Percentiles rank a stretch among this genome's conserved stretches.
Conservation (phyloP, 768 basidiomycete species). For the Trametes gibbosa region DNA sequence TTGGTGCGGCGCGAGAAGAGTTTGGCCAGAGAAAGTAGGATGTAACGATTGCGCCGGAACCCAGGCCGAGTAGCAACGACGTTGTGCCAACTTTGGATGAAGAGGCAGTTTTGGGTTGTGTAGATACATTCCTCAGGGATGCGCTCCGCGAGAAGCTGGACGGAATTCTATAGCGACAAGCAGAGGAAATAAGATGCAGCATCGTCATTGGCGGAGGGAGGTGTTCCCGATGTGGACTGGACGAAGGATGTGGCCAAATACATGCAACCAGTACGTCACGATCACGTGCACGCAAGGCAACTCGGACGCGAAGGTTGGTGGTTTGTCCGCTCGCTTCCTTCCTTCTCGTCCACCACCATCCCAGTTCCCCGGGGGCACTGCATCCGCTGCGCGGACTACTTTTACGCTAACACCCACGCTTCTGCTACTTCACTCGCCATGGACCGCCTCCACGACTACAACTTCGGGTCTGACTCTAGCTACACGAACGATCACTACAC, state of each 20-base stretch:
- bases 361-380: not conserved
- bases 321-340: not conserved
- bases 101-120: not conserved
- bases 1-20: slow-evolving; percentile 44
- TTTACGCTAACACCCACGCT: not conserved
- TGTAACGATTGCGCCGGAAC: slow-evolving; percentile 41
- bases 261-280: not conserved
- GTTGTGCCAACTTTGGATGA: not conserved
- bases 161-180: not conserved
- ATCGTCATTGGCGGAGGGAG: slow-evolving; percentile 5
- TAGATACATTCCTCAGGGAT: not conserved
- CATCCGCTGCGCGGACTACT: slow-evolving; percentile 11
- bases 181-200: slow-evolving; percentile 6
- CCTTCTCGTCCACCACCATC: not conserved
- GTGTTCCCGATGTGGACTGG: slow-evolving; percentile 14
- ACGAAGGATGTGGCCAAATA: slow-evolving; percentile 1
- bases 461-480: slow-evolving; percentile 15
- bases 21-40: slow-evolving; percentile 55
- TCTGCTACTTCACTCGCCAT: slow-evolving; percentile 6
- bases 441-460: slow-evolving; percentile 23
- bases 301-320: slow-evolving; percentile 7
- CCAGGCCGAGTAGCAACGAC: slow-evolving; percentile 30
- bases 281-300: not conserved
- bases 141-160: not conserved
- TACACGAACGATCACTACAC: slow-evolving; percentile 8